Evolutionary conservation across 2,329 filamentous ascomycete species (phyloP).

Genomic region (Talaromyces sp.): DNA sequence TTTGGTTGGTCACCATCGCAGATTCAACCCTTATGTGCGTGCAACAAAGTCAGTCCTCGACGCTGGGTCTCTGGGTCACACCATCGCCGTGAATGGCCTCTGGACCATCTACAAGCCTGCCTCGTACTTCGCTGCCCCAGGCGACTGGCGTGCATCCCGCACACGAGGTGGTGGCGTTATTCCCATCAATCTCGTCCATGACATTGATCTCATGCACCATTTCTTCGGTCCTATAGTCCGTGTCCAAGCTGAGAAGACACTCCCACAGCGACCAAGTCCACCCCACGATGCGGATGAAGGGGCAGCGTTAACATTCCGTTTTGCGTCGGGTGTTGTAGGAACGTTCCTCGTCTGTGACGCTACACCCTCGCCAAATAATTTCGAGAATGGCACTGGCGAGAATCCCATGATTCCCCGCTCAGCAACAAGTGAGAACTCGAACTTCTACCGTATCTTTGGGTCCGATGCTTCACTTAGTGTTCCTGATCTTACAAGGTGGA

Average conservation of each 20-base stretch:
- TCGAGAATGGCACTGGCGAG: constrained; percentile 62
- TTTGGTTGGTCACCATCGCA: constrained; percentile 61
- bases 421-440: constrained; percentile 34
- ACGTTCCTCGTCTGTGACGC: constrained; percentile 61
- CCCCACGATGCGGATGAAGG: constrained; percentile 58
- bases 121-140: constrained; percentile 53
- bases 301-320: constrained; percentile 56
- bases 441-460: constrained; percentile 60
- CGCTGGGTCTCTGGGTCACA: constrained; percentile 45
- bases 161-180: constrained; percentile 55
- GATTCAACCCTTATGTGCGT: constrained; percentile 61
- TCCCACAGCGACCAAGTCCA: constrained; percentile 43
- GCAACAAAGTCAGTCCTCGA: constrained; percentile 52
- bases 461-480: constrained; percentile 56
- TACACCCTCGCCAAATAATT: constrained; percentile 56
- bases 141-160: constrained; percentile 51
- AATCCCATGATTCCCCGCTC: constrained; percentile 54
- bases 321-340: constrained; percentile 58
- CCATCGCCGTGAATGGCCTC: constrained; percentile 58
- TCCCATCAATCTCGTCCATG: constrained; percentile 64
- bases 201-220: constrained; percentile 61
- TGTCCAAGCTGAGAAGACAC: constrained; percentile 54
- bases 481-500: constrained; percentile 56
- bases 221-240: constrained; percentile 57
- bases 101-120: constrained; percentile 58